Conservation (phyloP, 192 early-diverging fungal genomes). For the Entophlyctis luteolus region DNA sequence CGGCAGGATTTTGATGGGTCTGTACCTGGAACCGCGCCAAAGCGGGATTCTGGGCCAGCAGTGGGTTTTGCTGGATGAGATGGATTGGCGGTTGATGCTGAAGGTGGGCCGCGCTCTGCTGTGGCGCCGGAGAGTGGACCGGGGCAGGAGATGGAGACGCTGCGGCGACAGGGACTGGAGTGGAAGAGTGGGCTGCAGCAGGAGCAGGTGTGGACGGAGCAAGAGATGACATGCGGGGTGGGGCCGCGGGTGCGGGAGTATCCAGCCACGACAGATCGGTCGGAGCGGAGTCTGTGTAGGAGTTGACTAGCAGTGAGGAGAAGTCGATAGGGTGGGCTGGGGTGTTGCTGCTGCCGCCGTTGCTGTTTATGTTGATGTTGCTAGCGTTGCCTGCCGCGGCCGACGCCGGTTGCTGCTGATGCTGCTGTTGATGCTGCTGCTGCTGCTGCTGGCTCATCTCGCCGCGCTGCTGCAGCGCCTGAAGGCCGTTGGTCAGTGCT, state of each 20-base stretch:
- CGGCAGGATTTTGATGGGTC: not conserved
- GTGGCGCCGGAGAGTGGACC: not conserved
- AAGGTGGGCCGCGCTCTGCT: not conserved
- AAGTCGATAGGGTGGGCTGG: constrained; percentile 9
- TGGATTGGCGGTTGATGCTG: not conserved
- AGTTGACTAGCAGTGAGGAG: constrained; percentile 1
- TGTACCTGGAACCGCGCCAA: not conserved
- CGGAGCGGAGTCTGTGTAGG: not conserved
- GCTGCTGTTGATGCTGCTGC: not conserved
- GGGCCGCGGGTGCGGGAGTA: not conserved
- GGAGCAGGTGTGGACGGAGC: not conserved
- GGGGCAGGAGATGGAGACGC: not conserved
- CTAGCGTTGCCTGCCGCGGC: not conserved
- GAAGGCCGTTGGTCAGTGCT: too few species aligned
- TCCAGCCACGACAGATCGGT: not conserved
- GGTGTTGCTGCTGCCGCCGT: not conserved
- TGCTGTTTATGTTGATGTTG: not conserved
- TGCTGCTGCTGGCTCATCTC: not conserved
- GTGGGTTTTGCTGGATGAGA: not conserved
- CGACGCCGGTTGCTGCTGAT: not conserved
- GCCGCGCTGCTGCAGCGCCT: not conserved
- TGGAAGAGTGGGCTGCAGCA: not conserved
- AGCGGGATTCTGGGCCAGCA: not conserved
- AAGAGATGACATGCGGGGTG: not conserved
- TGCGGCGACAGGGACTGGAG: not conserved